Evolutionary conservation across 352 stramenopile species (phyloP).

Genomic region (Phytophthora citricola): DNA sequence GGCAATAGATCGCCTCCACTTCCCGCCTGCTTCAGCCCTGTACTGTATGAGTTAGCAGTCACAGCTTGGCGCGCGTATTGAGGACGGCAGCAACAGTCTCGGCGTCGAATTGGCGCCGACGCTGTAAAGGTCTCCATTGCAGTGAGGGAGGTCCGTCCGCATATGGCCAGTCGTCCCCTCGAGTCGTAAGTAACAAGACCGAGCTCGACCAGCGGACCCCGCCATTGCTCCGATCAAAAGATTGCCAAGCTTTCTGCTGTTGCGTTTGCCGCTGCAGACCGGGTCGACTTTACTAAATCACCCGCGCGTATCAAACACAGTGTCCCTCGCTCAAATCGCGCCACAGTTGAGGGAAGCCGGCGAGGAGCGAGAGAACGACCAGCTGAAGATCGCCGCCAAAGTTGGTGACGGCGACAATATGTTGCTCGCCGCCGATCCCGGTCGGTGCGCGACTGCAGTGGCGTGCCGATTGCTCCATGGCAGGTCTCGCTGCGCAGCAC

Average conservation of each 20-base stretch:
- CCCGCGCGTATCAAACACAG: constrained; percentile 21
- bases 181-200: constrained; percentile 23
- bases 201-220: constrained; percentile 15
- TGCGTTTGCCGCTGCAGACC: constrained; percentile 1
- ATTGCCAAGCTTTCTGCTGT: neutral
- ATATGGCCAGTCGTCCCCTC: constrained; percentile 26
- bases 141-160: neutral
- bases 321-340: constrained; percentile 28
- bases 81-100: neutral
- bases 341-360: constrained; percentile 29
- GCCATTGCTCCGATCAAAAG: neutral
- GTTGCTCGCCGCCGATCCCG: constrained; percentile 16
- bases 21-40: constrained; percentile 3
- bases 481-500: neutral
- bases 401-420: neutral
- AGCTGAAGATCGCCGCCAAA: constrained; percentile 9
- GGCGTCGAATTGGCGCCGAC: neutral
- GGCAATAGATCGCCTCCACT: constrained; percentile 2
- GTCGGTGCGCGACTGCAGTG: constrained; percentile 14
- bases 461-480: constrained; percentile 25
- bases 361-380: constrained; percentile 34
- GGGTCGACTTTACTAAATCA: constrained; percentile 22
- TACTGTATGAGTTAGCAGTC: neutral
- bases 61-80: neutral
- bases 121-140: constrained; percentile 16